Base-by-base conservation (phyloP, 2,329 filamentous ascomycete genomes). In the Cryoendolithus antarcticus region DNA sequence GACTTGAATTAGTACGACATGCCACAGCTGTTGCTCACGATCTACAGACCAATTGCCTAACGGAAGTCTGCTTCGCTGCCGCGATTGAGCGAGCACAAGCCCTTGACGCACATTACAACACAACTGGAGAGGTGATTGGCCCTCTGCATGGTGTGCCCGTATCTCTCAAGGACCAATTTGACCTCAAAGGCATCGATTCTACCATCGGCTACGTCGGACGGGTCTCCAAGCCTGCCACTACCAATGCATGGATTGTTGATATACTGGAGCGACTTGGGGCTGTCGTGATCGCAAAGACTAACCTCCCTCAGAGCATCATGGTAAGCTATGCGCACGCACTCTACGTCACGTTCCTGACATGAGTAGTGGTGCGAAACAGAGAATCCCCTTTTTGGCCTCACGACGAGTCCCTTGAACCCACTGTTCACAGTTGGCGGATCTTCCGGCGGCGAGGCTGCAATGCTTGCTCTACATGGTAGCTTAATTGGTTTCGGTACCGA, bases 151-250 rank as follows among this genome's bases (percentile, higher is more conserved):
- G 53, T 33, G 45, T 66, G 9, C 57, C 60, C 1, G 58, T 69
- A 34, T 66, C 64, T 0, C 46, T 72, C 3, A 76, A 76, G 44
- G 72, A 75, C 21, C 71, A 75, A 34, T 75, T 75, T 48, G 62
- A 75, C 28, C 57, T 76, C 31, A 63, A 64, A 37, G 70, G 66
- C 1, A 49, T 62, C 10, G 69, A 75, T 42, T 67, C 64, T 0
- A 72, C 70, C 0, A 46, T 74, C 3, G 71, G 69, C 8, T 75
- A 74, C 45, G 65, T 71, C 4, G 63, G 62, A 6, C 60, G 62
- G 34, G 63, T 70, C 0, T 69, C 70, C 39, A 52, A 62, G 2
- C 71, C 71, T 1, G 71, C 71, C 1, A 41, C 44, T 0, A 60
- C 69, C 7, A 66, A 77, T 49, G 67, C 67, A 3, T 61, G 63